These are phyloP conservation scores for Pythium oligandrum DNA, from an alignment of 352 stramenopile genomes.

Conservation along the genomic window DNA sequence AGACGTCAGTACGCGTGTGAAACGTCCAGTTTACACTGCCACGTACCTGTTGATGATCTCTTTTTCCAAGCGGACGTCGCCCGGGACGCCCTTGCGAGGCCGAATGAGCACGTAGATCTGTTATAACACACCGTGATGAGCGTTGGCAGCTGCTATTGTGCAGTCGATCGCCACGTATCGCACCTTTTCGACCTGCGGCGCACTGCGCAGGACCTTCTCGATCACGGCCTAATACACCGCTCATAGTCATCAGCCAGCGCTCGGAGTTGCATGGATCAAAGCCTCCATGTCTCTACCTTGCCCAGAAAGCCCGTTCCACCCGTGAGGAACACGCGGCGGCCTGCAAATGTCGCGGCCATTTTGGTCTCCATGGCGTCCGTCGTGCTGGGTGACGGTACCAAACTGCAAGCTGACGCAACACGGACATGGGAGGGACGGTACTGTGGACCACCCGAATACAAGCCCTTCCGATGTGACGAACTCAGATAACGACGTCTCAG, in stretches of 20 bases:
- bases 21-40: too few species aligned
- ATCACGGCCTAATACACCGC: conserved; percentile 43
- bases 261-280: too few species aligned
- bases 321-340: conserved; percentile 78
- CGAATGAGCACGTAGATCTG: conserved; percentile 78
- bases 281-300: conserved; percentile 35
- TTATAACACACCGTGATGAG: conserved; percentile 3
- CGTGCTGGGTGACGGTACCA: too few species aligned
- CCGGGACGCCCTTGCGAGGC: conserved; percentile 61
- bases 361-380: too few species aligned
- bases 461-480: not conserved
- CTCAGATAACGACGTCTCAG: not conserved
- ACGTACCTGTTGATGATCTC: conserved; percentile 58
- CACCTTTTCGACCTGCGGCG: conserved; percentile 49
- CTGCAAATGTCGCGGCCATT: conserved; percentile 28
- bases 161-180: not conserved
- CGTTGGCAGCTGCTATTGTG: too few species aligned
- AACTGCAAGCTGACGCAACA: too few species aligned
- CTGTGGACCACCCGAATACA: conserved; percentile 2
- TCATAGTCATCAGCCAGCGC: too few species aligned
- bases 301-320: conserved; percentile 83
- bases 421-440: too few species aligned
- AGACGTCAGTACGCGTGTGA: conserved; percentile 1
- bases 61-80: conserved; percentile 49
- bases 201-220: conserved; percentile 76